Conservation (phyloP, 495 filamentous ascomycete genomes). For the Trichocladium antarcticum region DNA sequence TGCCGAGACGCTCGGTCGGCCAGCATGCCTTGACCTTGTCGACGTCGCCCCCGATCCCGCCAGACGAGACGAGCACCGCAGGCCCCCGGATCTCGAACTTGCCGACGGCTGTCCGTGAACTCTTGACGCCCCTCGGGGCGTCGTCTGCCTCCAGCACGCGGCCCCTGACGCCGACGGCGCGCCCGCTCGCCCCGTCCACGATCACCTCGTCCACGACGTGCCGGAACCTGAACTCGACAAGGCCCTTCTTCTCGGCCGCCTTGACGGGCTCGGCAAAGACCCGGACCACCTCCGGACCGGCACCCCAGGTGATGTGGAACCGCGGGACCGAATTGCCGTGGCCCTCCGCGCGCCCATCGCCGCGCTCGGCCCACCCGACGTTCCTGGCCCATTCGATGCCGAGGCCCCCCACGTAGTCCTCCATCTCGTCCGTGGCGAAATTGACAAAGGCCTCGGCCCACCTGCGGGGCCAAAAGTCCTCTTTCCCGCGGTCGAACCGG, state of each 20-base stretch:
- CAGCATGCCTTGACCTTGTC: slow-evolving; percentile 41
- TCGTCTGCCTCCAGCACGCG: slow-evolving; percentile 35
- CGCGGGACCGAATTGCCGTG: slow-evolving; percentile 44
- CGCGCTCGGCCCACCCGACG: slow-evolving; percentile 44
- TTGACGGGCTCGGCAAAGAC: slow-evolving; percentile 40
- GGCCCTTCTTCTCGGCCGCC: slow-evolving; percentile 33
- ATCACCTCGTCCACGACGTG: slow-evolving; percentile 41
- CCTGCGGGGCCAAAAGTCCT: slow-evolving; percentile 40
- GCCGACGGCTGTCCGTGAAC: slow-evolving; percentile 29
- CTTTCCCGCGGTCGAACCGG: slow-evolving; percentile 37
- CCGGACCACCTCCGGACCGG: slow-evolving; percentile 42
- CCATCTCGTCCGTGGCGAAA: slow-evolving; percentile 41
- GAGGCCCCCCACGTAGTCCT: slow-evolving; percentile 36
- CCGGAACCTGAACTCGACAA: slow-evolving; percentile 40
- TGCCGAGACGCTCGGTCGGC: slow-evolving; percentile 38
- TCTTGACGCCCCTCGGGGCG: slow-evolving; percentile 33
- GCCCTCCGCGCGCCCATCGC: slow-evolving; percentile 37
- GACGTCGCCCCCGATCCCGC: slow-evolving; percentile 42
- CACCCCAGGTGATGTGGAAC: slow-evolving; percentile 43
- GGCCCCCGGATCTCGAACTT: slow-evolving; percentile 37
- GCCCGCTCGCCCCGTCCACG: slow-evolving; percentile 33
- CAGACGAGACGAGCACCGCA: slow-evolving; percentile 36
- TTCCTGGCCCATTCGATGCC: slow-evolving; percentile 35
- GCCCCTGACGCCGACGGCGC: slow-evolving; percentile 37
- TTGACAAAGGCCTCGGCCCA: slow-evolving; percentile 46